Evolutionary conservation across 1,284 basidiomycete species (phyloP), one percentile per base, ranked within the genome.

Genomic region (Naganishia liquefaciens): DNA sequence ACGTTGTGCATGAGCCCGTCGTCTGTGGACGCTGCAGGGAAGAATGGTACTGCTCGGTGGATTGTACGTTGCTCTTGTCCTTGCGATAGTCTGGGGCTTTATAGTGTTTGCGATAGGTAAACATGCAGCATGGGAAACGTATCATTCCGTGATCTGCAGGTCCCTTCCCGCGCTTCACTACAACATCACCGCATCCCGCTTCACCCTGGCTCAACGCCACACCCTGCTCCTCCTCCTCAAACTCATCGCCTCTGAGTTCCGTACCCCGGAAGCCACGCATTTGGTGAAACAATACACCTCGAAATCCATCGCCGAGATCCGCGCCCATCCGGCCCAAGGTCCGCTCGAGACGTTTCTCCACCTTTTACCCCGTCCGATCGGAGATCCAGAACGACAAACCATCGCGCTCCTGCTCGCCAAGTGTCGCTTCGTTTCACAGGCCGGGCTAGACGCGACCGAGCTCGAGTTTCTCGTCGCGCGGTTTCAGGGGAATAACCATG

Each of bases 401-500:
- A 30, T 67, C 30, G 49, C 60, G 23, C 33, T 67, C 10, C 19
- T 67, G 13, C 47, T 42, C 50, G 49, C 47, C 23, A 58, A 54
- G 50, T 44, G 54, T 17, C n/a, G 54, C 3, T 49, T 44, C 37
- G 10, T 65, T 15, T 25, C 57, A 0, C 54, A 49, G 15, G 25
- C 57, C 5, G 52, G 50, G 11, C 37, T 65, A 13, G 42, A 46
- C 13, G 37, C 27, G 13, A 39, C 23, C 9, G 63, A 64, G 15
- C 37, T 40, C 25, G 39, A n/a, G n/a, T 68, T 68, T 23, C 33
- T 68, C 17, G 28, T 68, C 23, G 40, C 37, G 11, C 51, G 66
- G 25, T 68, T 68, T 47, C 33, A 47, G 40, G 46, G 23, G 51
- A 68, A 68, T 23, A 68, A 68, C 33, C 66, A 68, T 23, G 53